Evolutionary conservation across 2,329 filamentous ascomycete species (phyloP).

Genomic region (Ophiostoma ulmi): DNA sequence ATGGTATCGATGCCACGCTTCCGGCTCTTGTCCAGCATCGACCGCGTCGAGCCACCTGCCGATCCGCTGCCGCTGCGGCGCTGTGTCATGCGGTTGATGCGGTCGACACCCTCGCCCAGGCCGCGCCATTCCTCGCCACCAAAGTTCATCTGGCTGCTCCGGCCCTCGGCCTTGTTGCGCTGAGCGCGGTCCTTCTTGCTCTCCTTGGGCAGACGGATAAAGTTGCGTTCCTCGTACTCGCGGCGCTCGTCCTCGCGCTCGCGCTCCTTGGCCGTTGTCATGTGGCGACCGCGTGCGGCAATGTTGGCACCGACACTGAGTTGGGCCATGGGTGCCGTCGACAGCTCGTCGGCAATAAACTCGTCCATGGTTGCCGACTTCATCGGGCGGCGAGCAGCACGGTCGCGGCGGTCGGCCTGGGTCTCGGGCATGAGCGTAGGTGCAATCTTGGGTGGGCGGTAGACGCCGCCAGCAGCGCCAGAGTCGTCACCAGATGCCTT

Average conservation of each 20-base stretch:
- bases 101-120: slow-evolving; percentile 76
- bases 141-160: slow-evolving; percentile 58
- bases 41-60: slow-evolving; percentile 48
- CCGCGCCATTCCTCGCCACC: slow-evolving; percentile 92
- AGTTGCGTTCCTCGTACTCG: slow-evolving; percentile 89
- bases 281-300: slow-evolving; percentile 67
- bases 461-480: slow-evolving; percentile 60
- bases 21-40: slow-evolving; percentile 73
- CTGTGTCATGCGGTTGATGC: slow-evolving; percentile 77
- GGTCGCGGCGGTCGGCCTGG: slow-evolving; percentile 59
- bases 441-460: slow-evolving; percentile 82
- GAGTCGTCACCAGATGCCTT: slow-evolving; percentile 27
- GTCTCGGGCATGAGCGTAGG: slow-evolving; percentile 79
- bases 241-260: slow-evolving; percentile 71
- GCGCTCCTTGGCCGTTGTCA: slow-evolving; percentile 71
- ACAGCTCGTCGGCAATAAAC: slow-evolving; percentile 81
- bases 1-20: slow-evolving; percentile 66
- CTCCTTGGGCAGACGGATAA: slow-evolving; percentile 76
- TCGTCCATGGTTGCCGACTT: slow-evolving; percentile 87
- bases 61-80: slow-evolving; percentile 55
- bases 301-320: slow-evolving; percentile 93
- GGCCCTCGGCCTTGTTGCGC: slow-evolving; percentile 49
- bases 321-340: slow-evolving; percentile 71
- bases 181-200: slow-evolving; percentile 80
- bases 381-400: slow-evolving; percentile 55